Evolutionary conservation across 306 rosid genomes (phyloP).

Genomic region (Vigna nakashimae): DNA sequence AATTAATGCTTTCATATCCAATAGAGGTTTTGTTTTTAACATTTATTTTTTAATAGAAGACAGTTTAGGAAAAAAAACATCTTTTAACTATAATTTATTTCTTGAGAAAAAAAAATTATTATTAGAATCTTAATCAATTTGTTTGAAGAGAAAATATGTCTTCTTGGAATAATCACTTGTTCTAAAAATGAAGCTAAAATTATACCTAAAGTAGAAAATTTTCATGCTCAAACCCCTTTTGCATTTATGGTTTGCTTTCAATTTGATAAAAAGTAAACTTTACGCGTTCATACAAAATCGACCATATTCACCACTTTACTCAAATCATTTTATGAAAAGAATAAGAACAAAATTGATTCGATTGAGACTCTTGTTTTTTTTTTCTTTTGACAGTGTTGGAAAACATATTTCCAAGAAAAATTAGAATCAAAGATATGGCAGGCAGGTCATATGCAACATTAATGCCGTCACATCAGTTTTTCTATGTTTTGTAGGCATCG

Average conservation of each 20-base stretch:
- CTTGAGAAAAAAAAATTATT: too few relatives aligned
- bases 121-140: neutral
- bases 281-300: neutral
- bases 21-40: too few relatives aligned
- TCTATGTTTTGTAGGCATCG: conserved; percentile 41
- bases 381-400: neutral
- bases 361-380: neutral
- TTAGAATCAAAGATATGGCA: conserved; percentile 31
- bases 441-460: conserved; percentile 38
- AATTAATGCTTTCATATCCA: too few relatives aligned
- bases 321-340: neutral
- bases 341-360: neutral
- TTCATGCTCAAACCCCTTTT: neutral
- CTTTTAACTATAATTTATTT: too few relatives aligned
- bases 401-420: neutral
- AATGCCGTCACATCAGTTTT: conserved; percentile 51
- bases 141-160: neutral
- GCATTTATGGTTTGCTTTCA: neutral
- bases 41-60: too few relatives aligned
- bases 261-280: neutral
- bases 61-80: too few relatives aligned
- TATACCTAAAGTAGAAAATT: neutral
- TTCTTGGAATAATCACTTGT: neutral
- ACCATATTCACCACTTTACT: neutral
- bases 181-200: neutral